These are phyloP conservation scores for Globisporangium viniferum DNA, from an alignment of 352 stramenopile species.

Conservation along the genomic window DNA sequence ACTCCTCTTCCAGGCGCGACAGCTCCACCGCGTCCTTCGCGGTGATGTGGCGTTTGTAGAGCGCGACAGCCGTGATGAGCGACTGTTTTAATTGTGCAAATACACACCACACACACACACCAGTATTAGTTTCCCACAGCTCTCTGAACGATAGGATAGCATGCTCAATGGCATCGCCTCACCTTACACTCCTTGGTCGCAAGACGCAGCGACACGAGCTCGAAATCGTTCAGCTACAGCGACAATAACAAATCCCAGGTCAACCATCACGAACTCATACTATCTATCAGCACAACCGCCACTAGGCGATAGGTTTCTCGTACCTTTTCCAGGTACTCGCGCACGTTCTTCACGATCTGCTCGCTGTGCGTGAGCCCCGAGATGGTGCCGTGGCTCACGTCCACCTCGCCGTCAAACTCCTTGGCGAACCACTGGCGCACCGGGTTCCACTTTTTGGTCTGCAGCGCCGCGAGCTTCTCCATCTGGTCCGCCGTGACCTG, in stretches of 20 bases:
- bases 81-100: constrained; percentile 33
- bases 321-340: constrained; percentile 57
- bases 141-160: background rate
- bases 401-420: constrained; percentile 69
- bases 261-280: background rate
- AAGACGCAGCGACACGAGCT: constrained; percentile 69
- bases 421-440: constrained; percentile 83
- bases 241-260: constrained; percentile 4
- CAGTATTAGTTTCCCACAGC: background rate
- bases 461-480: constrained; percentile 72
- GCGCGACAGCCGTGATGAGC: constrained; percentile 72
- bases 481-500: constrained; percentile 77
- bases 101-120: background rate
- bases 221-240: constrained; percentile 59
- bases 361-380: constrained; percentile 56
- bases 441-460: constrained; percentile 85
- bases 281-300: background rate
- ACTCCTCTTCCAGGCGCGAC: constrained; percentile 83
- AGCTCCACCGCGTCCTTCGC: constrained; percentile 84
- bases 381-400: constrained; percentile 83
- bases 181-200: constrained; percentile 88
- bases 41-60: constrained; percentile 85
- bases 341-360: constrained; percentile 60
- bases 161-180: background rate
- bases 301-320: background rate